phyloP scores from a whole-genome alignment of 345 rosid genomes.

The Populus ilicifolia region DNA sequence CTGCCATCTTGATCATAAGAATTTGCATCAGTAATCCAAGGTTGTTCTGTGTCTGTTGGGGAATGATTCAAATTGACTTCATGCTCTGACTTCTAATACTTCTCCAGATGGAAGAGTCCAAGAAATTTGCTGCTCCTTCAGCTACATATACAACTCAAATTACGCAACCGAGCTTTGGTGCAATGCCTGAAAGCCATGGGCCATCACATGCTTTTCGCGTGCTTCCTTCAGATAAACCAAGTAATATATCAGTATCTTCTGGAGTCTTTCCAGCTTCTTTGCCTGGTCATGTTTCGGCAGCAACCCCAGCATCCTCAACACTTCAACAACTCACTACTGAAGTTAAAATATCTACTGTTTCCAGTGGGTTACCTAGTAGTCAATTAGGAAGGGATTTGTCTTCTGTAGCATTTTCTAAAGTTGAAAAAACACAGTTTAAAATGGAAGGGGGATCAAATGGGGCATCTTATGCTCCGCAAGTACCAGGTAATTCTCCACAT shows the following conservation, averaged over 20 bases:
- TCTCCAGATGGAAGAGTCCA: constrained; percentile 74
- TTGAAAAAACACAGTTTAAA: constrained; percentile 42
- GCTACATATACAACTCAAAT: constrained; percentile 45
- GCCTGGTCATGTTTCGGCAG: constrained; percentile 31
- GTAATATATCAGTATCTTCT: constrained; percentile 33
- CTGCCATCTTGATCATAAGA: too few species aligned
- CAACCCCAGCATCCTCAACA: constrained; percentile 30
- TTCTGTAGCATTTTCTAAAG: constrained; percentile 39
- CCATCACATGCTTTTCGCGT: constrained; percentile 24
- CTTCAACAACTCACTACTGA: constrained; percentile 43
- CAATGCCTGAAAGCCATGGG: constrained; percentile 40
- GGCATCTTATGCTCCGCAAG: constrained; percentile 27
- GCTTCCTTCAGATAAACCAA: constrained; percentile 38
- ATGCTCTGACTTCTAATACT: constrained; percentile 4
- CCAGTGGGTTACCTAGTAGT: constrained; percentile 39
- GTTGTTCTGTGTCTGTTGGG: too few species aligned
- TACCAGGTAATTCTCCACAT: constrained; percentile 40
- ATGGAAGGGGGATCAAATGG: constrained; percentile 50
- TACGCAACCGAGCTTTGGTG: constrained; percentile 38
- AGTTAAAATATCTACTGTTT: constrained; percentile 31
- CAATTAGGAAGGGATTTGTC: constrained; percentile 47
- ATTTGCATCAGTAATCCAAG: too few species aligned
- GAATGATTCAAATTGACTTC: not conserved
- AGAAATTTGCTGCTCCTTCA: constrained; percentile 38
- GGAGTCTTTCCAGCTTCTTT: constrained; percentile 37